Conservation (phyloP, 129 eudicot genomes). For the Flaveria linearis region DNA sequence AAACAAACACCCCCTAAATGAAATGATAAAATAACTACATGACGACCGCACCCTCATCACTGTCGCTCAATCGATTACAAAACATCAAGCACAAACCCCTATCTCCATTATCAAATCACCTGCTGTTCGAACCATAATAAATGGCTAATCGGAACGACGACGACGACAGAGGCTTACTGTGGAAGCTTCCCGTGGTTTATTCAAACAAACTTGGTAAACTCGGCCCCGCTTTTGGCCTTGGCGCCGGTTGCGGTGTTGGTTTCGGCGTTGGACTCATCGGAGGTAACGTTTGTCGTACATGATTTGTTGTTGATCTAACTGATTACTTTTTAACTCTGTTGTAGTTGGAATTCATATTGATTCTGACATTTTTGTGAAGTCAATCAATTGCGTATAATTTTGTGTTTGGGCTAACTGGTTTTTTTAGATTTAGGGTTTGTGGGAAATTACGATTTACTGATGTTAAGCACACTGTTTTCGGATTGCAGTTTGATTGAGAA, state of each 20-base stretch:
- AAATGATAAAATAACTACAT: too few relatives aligned
- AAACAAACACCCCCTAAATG: too few relatives aligned
- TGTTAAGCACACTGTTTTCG: neutral
- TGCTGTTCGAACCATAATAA: neutral
- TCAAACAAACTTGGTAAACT: constrained; percentile 64
- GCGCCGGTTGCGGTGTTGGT: constrained; percentile 93
- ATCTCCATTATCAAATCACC: neutral
- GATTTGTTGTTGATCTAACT: neutral
- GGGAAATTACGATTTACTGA: neutral
- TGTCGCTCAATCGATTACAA: neutral
- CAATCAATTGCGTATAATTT: neutral
- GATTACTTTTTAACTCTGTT: neutral
- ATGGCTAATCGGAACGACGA: constrained; percentile 42
- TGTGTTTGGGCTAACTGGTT: neutral
- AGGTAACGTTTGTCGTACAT: constrained; percentile 36
- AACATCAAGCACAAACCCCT: constrained; percentile 3
- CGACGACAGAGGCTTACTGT: constrained; percentile 68
- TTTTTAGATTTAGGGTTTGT: neutral
- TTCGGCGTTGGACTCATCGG: constrained; percentile 83
- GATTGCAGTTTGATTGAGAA: constrained; percentile 3
- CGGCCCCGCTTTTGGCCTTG: constrained; percentile 89
- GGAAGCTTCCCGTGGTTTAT: constrained; percentile 73
- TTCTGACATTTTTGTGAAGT: neutral
- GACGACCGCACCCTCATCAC: too few relatives aligned
- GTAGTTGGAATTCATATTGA: neutral